Evolutionary conservation across 2,329 filamentous ascomycete species (phyloP), one percentile per base, ranked within the genome.

Genomic region (Penicillium corylophilum): DNA sequence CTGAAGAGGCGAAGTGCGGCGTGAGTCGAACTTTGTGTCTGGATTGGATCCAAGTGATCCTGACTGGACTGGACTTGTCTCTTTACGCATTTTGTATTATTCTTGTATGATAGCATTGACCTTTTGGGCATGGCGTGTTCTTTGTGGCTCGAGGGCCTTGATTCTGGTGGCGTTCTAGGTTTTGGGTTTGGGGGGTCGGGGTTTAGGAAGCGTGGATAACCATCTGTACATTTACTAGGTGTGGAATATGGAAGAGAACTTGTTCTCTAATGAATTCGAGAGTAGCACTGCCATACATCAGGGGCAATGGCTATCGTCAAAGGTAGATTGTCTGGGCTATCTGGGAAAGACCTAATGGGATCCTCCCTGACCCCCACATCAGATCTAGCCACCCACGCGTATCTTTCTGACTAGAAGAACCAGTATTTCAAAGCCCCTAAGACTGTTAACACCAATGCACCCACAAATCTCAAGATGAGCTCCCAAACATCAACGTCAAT

Each of bases 1-100:
- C 56, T 73, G 51, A 72, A 65, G 48, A 58, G 72, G 44, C 67
- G 57, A 23, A 53, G 56, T 4, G 57, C 53, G 53, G 39, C 29
- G 5, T 43, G 13, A 46, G 16, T 15, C 33, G 10, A 20, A 9
- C 10, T 13, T 38, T 12, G 18, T 13, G 9, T 13, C 35, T n/a
- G 3, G 9, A 23, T 20, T 13, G 39, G 23, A 9, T 20, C 16
- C 9, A 20, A n/a, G 9, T 12, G 1, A 22, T 18, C 1, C 10
- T 9, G 18, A 5, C 18, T 5, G 18, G 18, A 5, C 18, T 5
- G 10, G 18, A 5, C 5, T 18, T 20, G 18, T 20, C 20, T 9
- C 13, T 9, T 20, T 36, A 23, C 28, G 13, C n/a, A 22, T 40
- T 22, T 9, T 50, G 41, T 47, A 48, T 35, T 47, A 28, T 46